phyloP scores from a whole-genome alignment of 306 rosid species.

The Medicago ruthenica region DNA sequence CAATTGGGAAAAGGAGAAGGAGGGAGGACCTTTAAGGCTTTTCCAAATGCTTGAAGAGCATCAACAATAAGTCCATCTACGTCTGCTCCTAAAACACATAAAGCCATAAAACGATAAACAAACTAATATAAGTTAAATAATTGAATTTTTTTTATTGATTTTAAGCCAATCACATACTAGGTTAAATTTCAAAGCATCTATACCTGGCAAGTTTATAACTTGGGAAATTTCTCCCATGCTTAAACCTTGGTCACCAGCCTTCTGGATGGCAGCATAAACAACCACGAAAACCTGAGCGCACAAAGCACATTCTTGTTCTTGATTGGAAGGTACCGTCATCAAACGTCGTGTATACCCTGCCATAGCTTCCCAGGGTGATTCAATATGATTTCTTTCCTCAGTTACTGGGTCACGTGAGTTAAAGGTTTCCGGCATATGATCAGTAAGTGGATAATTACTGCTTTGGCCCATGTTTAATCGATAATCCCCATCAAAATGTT shows the following conservation, averaged over 20 bases:
- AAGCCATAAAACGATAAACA: conserved; percentile 17
- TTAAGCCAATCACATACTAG: conserved; percentile 22
- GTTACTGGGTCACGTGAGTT: conserved; percentile 51
- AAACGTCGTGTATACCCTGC: conserved; percentile 63
- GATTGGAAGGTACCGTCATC: conserved; percentile 48
- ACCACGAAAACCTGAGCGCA: conserved; percentile 65
- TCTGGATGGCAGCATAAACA: conserved; percentile 74
- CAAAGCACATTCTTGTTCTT: conserved; percentile 53
- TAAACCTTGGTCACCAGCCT: conserved; percentile 95
- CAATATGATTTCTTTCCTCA: conserved; percentile 42
- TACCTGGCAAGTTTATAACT: conserved; percentile 73
- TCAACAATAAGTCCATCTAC: conserved; percentile 66
- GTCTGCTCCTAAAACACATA: conserved; percentile 62
- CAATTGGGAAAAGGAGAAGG: conserved; percentile 11
- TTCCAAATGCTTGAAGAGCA: conserved; percentile 77
- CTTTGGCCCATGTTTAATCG: conserved; percentile 38
- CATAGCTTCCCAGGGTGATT: conserved; percentile 88
- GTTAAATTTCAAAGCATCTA: conserved; percentile 32
- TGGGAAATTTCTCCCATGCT: conserved; percentile 73
- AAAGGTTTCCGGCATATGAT: conserved; percentile 50
- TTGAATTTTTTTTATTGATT: conserved; percentile 13
- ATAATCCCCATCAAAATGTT: conserved; percentile 44
- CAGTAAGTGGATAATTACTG: conserved; percentile 41
- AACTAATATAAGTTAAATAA: conserved; percentile 27
- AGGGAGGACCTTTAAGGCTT: conserved; percentile 68